Percentiles rank a stretch among this genome's conserved stretches.
Evolutionary conservation across 495 filamentous ascomycete species (phyloP).

Genomic region (Pseudevernia furfuracea): DNA sequence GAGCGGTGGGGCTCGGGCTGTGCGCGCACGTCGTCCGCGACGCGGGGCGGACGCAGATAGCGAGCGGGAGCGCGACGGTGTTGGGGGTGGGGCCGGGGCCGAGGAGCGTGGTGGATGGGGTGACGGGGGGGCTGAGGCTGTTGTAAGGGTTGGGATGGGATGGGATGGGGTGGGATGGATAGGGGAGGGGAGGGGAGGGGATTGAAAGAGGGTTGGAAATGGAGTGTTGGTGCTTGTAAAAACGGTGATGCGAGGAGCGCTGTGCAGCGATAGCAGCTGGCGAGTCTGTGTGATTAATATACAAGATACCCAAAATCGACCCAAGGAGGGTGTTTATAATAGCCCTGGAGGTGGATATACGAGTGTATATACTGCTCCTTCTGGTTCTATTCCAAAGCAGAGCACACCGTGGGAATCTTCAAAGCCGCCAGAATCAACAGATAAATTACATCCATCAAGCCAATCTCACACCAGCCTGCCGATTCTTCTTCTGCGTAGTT

Average conservation of each 20-base stretch:
- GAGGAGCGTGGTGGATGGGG: slow-evolving; percentile 73
- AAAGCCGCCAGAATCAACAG: neutral
- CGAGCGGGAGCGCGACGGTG: slow-evolving; percentile 82
- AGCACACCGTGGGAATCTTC: neutral
- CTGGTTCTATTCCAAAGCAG: neutral
- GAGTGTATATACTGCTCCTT: neutral
- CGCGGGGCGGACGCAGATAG: slow-evolving; percentile 96
- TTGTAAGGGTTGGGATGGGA: slow-evolving; percentile 39
- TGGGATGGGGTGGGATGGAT: neutral
- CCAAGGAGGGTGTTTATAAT: neutral
- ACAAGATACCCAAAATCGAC: neutral
- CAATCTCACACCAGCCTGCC: slow-evolving; percentile 83
- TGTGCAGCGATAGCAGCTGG: neutral
- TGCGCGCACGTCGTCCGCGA: slow-evolving; percentile 85
- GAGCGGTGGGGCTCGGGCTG: slow-evolving; percentile 69
- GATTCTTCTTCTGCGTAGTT: slow-evolving; percentile 66
- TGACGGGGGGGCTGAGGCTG: slow-evolving; percentile 84
- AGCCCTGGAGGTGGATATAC: neutral
- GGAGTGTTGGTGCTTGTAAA: too few species aligned
- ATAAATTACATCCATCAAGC: slow-evolving; percentile 39
- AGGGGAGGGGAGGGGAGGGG: too few species aligned
- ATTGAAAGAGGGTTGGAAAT: too few species aligned
- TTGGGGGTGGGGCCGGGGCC: slow-evolving; percentile 84
- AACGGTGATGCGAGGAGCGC: too few species aligned
- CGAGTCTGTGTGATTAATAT: neutral